Evolutionary conservation across 805 yeast species (phyloP).

Genomic region (Kodamaea laetipori): DNA sequence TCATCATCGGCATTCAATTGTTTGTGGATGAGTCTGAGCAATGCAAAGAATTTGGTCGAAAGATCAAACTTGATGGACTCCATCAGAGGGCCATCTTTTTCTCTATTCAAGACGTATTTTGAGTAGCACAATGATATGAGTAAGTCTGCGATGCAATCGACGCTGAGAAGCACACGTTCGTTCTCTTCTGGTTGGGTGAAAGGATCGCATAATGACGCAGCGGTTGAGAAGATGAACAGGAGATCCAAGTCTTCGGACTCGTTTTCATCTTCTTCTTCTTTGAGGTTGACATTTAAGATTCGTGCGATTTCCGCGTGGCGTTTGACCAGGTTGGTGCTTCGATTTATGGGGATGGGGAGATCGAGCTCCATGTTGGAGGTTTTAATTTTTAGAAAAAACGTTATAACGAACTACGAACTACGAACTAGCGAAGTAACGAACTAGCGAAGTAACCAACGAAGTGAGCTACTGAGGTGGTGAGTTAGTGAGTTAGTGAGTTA

Average conservation of each 20-base stretch:
- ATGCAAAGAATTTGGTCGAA: conserved; percentile 36
- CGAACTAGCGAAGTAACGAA: too few relatives aligned
- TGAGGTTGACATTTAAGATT: conserved; percentile 5
- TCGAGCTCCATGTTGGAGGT: conserved; percentile 6
- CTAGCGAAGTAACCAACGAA: background rate
- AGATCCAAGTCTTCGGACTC: conserved; percentile 11
- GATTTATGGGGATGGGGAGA: conserved; percentile 2
- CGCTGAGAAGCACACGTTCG: conserved; percentile 53
- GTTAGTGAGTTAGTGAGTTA: background rate
- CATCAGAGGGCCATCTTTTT: conserved; percentile 11
- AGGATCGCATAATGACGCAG: conserved; percentile 51
- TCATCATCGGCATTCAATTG: conserved; percentile 48
- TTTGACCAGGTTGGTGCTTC: conserved; percentile 5
- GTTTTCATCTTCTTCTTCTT: conserved; percentile 1
- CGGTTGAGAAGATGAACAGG: conserved; percentile 13
- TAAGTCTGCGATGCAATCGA: conserved; percentile 56
- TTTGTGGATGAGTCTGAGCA: conserved; percentile 39
- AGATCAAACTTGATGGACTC: conserved; percentile 37
- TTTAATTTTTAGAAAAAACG: background rate
- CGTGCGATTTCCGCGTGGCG: conserved; percentile 11
- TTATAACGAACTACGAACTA: too few relatives aligned
- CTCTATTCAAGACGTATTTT: conserved; percentile 14
- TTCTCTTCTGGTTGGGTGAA: conserved; percentile 68
- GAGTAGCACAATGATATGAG: conserved; percentile 43
- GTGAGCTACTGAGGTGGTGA: background rate